These are phyloP conservation scores for Geotrichum aggregatum DNA, from an alignment of 1,139 yeast genomes.

Conservation along the genomic window DNA sequence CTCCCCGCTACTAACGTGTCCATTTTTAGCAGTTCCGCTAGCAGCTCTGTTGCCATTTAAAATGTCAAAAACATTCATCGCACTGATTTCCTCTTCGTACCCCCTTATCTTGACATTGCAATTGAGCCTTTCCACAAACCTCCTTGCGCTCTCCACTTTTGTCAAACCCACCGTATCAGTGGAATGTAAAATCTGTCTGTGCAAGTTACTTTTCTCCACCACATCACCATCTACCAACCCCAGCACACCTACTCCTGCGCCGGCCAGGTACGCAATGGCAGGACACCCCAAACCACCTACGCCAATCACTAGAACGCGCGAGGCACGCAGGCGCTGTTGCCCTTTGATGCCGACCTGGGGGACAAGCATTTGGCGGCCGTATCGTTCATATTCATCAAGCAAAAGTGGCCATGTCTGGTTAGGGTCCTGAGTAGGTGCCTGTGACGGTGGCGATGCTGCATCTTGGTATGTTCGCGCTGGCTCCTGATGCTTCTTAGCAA, in stretches of 20 bases:
- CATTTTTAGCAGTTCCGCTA: background rate
- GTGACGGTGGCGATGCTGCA: background rate
- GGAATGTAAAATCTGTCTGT: slow-evolving; percentile 80
- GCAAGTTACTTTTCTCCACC: slow-evolving; percentile 82
- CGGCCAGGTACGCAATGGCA: slow-evolving; percentile 75
- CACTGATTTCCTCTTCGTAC: background rate
- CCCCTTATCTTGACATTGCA: background rate
- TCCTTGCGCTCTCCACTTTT: slow-evolving; percentile 75
- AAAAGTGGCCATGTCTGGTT: slow-evolving; percentile 1
- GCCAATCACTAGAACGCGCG: slow-evolving; percentile 75
- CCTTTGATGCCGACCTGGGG: slow-evolving; percentile 63
- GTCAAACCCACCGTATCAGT: slow-evolving; percentile 59
- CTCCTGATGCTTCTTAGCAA: background rate
- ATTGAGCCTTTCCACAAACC: slow-evolving; percentile 30
- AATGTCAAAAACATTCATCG: background rate
- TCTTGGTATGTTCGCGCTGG: no score
- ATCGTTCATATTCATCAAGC: slow-evolving; percentile 69
- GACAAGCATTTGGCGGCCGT: slow-evolving; percentile 94
- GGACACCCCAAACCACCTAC: slow-evolving; percentile 98
- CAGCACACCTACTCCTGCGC: slow-evolving; percentile 80
- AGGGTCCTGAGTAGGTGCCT: background rate
- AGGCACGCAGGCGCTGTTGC: slow-evolving; percentile 54
- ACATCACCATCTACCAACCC: slow-evolving; percentile 86
- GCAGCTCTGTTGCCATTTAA: background rate
- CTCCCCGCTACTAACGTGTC: background rate